phyloP scores from a whole-genome alignment of 768 basidiomycete genomes.

The Boletus insuetus region DNA sequence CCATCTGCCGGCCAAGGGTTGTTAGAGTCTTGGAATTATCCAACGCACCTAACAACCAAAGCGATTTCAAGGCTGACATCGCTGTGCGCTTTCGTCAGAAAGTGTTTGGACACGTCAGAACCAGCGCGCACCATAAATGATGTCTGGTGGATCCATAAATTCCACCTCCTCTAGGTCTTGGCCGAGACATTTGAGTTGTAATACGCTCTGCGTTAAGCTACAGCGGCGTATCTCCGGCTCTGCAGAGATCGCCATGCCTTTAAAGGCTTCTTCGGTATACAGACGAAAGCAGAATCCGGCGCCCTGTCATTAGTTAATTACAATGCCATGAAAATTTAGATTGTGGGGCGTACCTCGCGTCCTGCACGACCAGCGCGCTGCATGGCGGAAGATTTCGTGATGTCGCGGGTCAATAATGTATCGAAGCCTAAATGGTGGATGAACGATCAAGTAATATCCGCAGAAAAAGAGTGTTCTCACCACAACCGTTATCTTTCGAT shows the following conservation, averaged over 20 bases:
- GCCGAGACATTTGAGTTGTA: slow-evolving; percentile 83
- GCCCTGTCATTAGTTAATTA: slow-evolving; percentile 44
- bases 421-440: slow-evolving; percentile 68
- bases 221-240: slow-evolving; percentile 92
- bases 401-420: slow-evolving; percentile 74
- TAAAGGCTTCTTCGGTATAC: slow-evolving; percentile 83
- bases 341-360: slow-evolving; percentile 59
- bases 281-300: slow-evolving; percentile 87
- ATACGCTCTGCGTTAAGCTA: slow-evolving; percentile 76
- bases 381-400: slow-evolving; percentile 88
- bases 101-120: background rate
- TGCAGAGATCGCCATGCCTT: slow-evolving; percentile 57
- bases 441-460: background rate
- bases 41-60: slow-evolving; percentile 81
- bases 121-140: slow-evolving; percentile 60
- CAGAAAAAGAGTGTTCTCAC: slow-evolving; percentile 32
- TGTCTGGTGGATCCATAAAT: slow-evolving; percentile 85
- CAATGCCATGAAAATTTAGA: background rate
- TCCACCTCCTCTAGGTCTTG: slow-evolving; percentile 80
- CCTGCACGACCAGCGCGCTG: slow-evolving; percentile 97
- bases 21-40: slow-evolving; percentile 66
- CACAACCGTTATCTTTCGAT: slow-evolving; percentile 64
- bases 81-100: slow-evolving; percentile 37
- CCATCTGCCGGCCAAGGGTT: slow-evolving; percentile 75
- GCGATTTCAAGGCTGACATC: slow-evolving; percentile 58